These are phyloP conservation scores for Mallotus repandus DNA, from an alignment of 441 rosid genomes.

Conservation along the genomic window DNA sequence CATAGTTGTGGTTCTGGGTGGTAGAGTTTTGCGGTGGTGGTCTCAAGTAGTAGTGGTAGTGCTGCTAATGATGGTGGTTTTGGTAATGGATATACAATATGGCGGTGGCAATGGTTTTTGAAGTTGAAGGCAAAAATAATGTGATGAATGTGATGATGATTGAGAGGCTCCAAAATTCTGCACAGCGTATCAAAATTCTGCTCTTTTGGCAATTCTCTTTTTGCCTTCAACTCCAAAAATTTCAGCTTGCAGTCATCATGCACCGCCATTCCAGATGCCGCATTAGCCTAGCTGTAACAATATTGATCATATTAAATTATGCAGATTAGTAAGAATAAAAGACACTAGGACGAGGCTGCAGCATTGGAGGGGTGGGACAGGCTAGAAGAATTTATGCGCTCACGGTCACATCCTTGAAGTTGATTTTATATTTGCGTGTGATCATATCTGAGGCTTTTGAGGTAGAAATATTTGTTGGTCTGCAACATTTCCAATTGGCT, in stretches of 20 bases:
- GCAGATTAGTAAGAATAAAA: conserved; percentile 95
- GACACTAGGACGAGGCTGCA: conserved; percentile 93
- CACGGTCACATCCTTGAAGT: conserved; percentile 74
- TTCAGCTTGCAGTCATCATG: neutral
- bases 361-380: conserved; percentile 97
- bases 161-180: too few species aligned
- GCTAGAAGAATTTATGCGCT: conserved; percentile 83
- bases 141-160: too few species aligned
- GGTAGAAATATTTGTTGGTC: neutral
- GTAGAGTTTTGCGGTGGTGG: too few species aligned
- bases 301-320: conserved; percentile 1
- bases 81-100: too few species aligned
- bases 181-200: too few species aligned
- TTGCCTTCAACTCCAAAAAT: neutral
- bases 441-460: neutral
- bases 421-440: conserved; percentile 6
- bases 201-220: neutral
- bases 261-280: conserved; percentile 15
- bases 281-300: conserved; percentile 30
- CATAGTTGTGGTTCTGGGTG: too few species aligned
- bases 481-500: neutral
- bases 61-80: too few species aligned
- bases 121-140: too few species aligned
- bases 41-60: too few species aligned
- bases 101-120: too few species aligned